Evolutionary conservation across 306 rosid genomes (phyloP).

Genomic region (Trichosanthes truncata): DNA sequence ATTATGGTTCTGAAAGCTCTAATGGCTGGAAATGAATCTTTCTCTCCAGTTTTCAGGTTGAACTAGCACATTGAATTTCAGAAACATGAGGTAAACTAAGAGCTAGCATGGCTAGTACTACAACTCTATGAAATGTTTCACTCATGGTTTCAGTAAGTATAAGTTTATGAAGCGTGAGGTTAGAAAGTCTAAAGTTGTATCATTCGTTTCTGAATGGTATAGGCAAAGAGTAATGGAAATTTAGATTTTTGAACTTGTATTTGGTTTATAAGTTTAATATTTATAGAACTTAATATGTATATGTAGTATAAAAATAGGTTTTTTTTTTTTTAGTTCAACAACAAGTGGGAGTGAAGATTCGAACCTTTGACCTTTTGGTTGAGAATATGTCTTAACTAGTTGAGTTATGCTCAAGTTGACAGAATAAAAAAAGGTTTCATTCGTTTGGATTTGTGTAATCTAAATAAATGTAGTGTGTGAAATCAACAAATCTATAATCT

Average conservation of each 20-base stretch:
- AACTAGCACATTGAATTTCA: not conserved
- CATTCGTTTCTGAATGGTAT: not conserved
- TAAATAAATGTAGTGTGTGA: not conserved
- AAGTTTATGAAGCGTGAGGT: not conserved
- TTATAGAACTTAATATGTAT: no score
- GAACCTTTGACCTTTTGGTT: not conserved
- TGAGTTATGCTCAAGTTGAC: not conserved
- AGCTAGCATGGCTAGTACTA: not conserved
- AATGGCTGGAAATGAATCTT: not conserved
- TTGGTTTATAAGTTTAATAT: no score
- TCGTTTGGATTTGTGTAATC: not conserved
- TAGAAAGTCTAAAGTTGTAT: not conserved
- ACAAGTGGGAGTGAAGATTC: not conserved
- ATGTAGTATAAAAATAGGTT: no score
- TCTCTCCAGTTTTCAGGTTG: not conserved
- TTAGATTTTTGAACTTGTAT: not conserved
- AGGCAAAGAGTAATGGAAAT: not conserved
- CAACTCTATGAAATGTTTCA: not conserved
- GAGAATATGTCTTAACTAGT: not conserved
- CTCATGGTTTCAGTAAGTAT: not conserved
- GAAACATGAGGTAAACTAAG: not conserved
- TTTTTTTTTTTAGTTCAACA: no score
- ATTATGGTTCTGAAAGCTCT: not conserved
- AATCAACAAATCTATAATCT: not conserved
- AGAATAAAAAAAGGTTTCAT: not conserved